These are phyloP conservation scores for Pseudogymnoascus sp. DNA, from an alignment of 2,329 filamentous ascomycete species.

Conservation along the genomic window DNA sequence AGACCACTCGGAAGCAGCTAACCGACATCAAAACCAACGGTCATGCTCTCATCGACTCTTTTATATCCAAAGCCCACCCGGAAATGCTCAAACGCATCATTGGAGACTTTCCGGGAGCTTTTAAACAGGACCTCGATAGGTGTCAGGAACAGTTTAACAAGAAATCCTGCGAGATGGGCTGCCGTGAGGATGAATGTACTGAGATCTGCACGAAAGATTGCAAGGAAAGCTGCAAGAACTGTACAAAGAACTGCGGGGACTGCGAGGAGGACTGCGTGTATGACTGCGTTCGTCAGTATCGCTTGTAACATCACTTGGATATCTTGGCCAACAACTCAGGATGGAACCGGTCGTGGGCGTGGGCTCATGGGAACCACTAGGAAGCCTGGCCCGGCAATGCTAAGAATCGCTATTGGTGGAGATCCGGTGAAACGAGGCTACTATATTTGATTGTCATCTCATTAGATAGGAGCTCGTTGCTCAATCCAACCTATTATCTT, in stretches of 20 bases:
- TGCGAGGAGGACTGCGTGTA: not conserved
- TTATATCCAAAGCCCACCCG: not conserved
- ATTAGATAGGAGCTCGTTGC: not conserved
- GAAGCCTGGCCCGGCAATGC: not conserved
- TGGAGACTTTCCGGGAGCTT: too few relatives aligned
- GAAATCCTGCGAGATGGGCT: not conserved
- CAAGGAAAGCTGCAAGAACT: not conserved
- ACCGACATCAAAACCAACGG: not conserved
- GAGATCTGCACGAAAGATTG: not conserved
- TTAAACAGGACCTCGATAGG: too few relatives aligned
- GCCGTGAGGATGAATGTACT: too few relatives aligned
- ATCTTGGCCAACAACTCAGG: too few relatives aligned
- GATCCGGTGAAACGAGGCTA: not conserved
- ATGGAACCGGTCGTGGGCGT: not conserved
- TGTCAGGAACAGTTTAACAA: too few relatives aligned
- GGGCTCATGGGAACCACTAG: not conserved
- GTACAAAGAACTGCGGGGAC: not conserved
- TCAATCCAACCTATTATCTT: not conserved
- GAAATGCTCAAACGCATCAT: too few relatives aligned
- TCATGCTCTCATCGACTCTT: not conserved
- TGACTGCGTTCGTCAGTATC: too few relatives aligned
- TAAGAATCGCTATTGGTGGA: not conserved
- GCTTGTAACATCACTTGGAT: too few relatives aligned
- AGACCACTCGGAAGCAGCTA: not conserved
- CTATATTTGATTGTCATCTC: not conserved